Evolutionary conservation across 768 basidiomycete genomes (phyloP), one percentile per base, ranked within the genome.

Genomic region (Pleurotus salmoneostramineus): DNA sequence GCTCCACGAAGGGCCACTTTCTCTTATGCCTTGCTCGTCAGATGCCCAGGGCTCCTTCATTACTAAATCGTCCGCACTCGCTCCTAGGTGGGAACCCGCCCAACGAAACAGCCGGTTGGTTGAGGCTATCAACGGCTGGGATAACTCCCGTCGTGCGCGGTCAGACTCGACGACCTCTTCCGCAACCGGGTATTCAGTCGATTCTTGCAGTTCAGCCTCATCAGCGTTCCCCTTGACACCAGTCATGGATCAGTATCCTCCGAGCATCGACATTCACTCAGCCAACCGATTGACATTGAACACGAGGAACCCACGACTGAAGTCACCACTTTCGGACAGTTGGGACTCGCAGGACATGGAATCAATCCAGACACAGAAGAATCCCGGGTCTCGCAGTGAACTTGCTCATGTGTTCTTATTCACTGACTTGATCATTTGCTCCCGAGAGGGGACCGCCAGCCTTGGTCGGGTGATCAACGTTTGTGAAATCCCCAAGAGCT

Each of bases 361-460:
- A 56, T 11, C 15, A 32, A 43, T 50, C 31, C 21, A n/a, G 59
- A 58, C 51, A 11, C 34, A 15, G 33, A 43, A 37, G 31, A 46
- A 58, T 43, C 32, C 7, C 50, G 40, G 14, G 21, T 27, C 31
- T n/a, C 47, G 44, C 6, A 17, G 47, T 50, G 45, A 63, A 17
- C 61, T 65, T 59, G 65, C 74, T 14, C 72, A 72, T 60, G 73
- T 66, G 40, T 75, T 78, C 56, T 78, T 89, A 11, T 91, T 93
- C 69, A 82, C 82, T 14, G 91, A 94, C 67, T 57, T 93, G 34
- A 66, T 90, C 49, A 62, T 93, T n/a, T 67, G 92, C 32, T 79
- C 83, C 14, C 71, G 71, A 21, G 62, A 70, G 21, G 67, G 71
- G 6, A 72, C 61, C 60, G 71, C 63, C 67, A 84, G 78, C 65